phyloP scores from a whole-genome alignment of 441 rosid genomes.

The Erodium chrysanthum region DNA sequence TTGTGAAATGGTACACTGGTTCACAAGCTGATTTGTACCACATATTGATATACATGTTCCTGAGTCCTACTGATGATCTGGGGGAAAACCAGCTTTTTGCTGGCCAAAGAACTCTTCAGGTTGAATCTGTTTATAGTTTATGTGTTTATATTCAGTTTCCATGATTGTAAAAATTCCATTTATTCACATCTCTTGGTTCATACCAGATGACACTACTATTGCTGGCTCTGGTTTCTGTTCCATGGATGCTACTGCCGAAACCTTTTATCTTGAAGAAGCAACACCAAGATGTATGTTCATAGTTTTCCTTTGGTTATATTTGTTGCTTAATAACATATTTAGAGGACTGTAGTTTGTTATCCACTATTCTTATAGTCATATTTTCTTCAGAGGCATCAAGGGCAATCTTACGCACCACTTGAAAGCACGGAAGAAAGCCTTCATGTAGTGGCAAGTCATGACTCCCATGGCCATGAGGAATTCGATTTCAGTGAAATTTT shows the following conservation, averaged over 20 bases:
- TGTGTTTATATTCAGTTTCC: neutral
- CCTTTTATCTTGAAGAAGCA: constrained; percentile 85
- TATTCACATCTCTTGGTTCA: constrained; percentile 10
- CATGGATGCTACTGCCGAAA: constrained; percentile 99
- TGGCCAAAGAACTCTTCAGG: constrained; percentile 66
- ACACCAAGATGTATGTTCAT: constrained; percentile 61
- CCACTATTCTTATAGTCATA: neutral
- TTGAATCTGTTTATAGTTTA: constrained; percentile 15
- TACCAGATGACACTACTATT: constrained; percentile 60
- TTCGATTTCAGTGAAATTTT: constrained; percentile 89
- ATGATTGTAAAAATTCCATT: neutral
- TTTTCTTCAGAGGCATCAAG: constrained; percentile 63
- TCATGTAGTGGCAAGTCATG: constrained; percentile 44
- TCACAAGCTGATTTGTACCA: constrained; percentile 95
- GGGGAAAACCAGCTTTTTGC: constrained; percentile 82
- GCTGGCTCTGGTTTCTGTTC: constrained; percentile 74
- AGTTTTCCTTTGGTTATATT: neutral
- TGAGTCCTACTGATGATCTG: constrained; percentile 79
- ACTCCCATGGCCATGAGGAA: constrained; percentile 65
- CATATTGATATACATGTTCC: constrained; percentile 87
- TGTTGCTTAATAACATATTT: neutral
- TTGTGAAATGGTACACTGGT: constrained; percentile 83
- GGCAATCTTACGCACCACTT: constrained; percentile 46
- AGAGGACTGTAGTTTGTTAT: neutral
- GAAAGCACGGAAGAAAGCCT: constrained; percentile 47